Base-by-base conservation (phyloP, 257 asterid species). In the Ehretia macrophylla region DNA sequence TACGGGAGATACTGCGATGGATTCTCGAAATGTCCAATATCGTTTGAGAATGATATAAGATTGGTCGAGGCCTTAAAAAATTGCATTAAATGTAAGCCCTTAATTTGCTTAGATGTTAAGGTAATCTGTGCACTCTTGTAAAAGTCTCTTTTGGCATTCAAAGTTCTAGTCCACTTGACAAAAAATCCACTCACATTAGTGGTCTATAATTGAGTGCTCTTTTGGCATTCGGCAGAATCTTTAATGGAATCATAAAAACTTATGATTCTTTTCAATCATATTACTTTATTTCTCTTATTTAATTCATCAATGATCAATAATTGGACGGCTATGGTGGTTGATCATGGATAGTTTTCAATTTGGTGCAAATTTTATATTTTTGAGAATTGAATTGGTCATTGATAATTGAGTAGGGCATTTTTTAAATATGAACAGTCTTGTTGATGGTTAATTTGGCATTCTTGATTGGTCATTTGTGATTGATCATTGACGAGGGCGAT, bases 191-290 rank as follows among this genome's bases (percentile, higher is more conserved):
- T 44, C 27, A 46, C 55, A 48, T 60, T 48, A 46, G 50, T 54
- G 61, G 61, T 63, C 61, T 38, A 42, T 27, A 22, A 18, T 64
- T 44, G 35, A 32, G 39, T 14, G 60, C 55, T n/a, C n/a, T 35
- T 42, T 64, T 53, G 52, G 53, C 62, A 56, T 56, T 23, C 42
- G 47, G 61, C 23, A 52, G 44, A 17, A 51, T 0, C 51, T 27
- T 54, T 63, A 37, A 16, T 32, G 32, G 18, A n/a, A 27, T 13
- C 16, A 4, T n/a, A 1, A 59, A n/a, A 14, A 35, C 20, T 11
- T 1, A 9, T 49, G 27, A 49, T 49, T 17, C 21, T 17, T 11
- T 52, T 52, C 17, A 22, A 52, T 4, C 10, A 52, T 6, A 4
- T 17, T 49, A 47, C 8, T 42, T 42, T 10, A 10, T 42, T 42